Percentiles rank a stretch among this genome's conserved stretches.
phyloP scores from a whole-genome alignment of 139 green algal genomes.

The Volvox africanus region DNA sequence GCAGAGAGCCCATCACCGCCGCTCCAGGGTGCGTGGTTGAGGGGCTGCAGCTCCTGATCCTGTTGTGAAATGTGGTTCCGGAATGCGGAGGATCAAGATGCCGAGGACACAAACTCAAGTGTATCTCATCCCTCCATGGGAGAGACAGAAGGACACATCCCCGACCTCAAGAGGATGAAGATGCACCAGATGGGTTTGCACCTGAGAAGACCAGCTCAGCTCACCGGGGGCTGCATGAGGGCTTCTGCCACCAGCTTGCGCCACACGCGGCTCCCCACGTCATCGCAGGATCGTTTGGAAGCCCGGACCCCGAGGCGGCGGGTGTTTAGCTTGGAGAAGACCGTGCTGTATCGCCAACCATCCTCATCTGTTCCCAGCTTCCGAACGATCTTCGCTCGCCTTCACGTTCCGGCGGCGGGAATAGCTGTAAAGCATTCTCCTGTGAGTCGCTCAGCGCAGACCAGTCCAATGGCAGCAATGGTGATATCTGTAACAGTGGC shows the following conservation, averaged over 20 bases:
- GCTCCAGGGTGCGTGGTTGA: neutral
- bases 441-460: slow-evolving; percentile 50
- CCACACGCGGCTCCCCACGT: slow-evolving; percentile 67
- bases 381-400: slow-evolving; percentile 59
- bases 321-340: slow-evolving; percentile 61
- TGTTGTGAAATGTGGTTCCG: neutral
- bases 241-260: slow-evolving; percentile 39
- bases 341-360: slow-evolving; percentile 73
- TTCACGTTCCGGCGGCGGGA: slow-evolving; percentile 46
- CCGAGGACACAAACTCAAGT: neutral
- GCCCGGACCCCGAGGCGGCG: slow-evolving; percentile 64
- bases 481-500: slow-evolving; percentile 34
- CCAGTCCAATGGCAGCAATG: slow-evolving; percentile 58
- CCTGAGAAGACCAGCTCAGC: no score
- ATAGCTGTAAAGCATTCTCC: slow-evolving; percentile 36
- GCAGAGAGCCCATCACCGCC: neutral
- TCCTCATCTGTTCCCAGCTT: slow-evolving; percentile 68
- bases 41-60: slow-evolving; percentile 5
- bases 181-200: no score
- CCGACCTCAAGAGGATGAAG: no score
- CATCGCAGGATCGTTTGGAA: slow-evolving; percentile 70
- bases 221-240: no score
- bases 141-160: no score
- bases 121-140: no score
- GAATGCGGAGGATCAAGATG: neutral